phyloP scores from a whole-genome alignment of 139 green algal species.

The Ettlia oleoabundans region DNA sequence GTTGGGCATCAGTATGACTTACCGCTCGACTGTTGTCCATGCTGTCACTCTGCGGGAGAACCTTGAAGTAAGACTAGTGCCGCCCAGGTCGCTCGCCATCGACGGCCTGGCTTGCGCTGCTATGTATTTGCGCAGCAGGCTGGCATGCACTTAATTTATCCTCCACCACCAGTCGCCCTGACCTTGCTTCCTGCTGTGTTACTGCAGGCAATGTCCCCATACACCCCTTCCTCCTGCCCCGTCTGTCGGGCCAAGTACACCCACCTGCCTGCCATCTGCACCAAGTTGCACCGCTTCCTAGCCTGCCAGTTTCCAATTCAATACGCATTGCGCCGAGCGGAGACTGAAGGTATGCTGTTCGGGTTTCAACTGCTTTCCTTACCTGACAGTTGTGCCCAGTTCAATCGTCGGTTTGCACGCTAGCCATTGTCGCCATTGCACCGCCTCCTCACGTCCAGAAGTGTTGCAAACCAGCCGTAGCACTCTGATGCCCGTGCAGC shows the following conservation, averaged over 20 bases:
- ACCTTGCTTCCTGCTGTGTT: background rate
- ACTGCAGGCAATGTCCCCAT: slow-evolving; percentile 48
- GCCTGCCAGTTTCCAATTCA: slow-evolving; percentile 36
- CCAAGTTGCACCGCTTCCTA: slow-evolving; percentile 51
- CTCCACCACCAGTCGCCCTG: background rate
- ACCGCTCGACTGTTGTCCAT: no score
- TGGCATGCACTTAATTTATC: no score
- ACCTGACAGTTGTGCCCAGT: background rate
- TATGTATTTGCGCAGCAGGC: no score
- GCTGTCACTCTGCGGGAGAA: no score
- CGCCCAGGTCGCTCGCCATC: no score
- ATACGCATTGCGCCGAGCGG: slow-evolving; percentile 29
- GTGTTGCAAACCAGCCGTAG: background rate
- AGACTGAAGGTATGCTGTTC: slow-evolving; percentile 33
- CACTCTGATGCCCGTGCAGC: slow-evolving; percentile 10
- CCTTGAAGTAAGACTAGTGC: no score
- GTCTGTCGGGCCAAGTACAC: slow-evolving; percentile 45
- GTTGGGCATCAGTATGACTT: no score
- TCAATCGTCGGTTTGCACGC: no score
- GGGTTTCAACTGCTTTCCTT: background rate
- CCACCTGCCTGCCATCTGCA: slow-evolving; percentile 51
- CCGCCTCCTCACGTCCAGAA: background rate
- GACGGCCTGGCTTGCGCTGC: no score
- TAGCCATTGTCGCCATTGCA: no score
- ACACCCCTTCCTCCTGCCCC: slow-evolving; percentile 38